Conservation (phyloP, 805 yeast species). For the Schwanniomyces occidentalis region DNA sequence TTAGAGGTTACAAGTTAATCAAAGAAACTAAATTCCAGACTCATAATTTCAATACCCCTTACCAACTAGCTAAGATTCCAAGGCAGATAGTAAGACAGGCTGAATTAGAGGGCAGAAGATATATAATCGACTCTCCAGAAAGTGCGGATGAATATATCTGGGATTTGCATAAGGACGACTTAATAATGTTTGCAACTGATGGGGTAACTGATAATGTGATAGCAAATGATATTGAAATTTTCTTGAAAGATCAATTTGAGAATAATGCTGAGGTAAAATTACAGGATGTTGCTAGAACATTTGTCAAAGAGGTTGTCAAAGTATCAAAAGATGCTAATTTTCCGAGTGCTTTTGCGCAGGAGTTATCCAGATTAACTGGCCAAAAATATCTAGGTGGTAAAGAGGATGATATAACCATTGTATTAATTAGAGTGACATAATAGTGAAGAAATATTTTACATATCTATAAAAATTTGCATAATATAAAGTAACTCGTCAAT, state of each 20-base stretch:
- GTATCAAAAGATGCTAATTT: constrained; percentile 71
- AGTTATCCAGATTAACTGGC: constrained; percentile 62
- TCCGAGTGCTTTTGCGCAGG: constrained; percentile 86
- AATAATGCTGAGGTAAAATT: constrained; percentile 33
- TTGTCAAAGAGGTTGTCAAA: constrained; percentile 66
- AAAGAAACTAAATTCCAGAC: constrained; percentile 75
- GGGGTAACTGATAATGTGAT: constrained; percentile 88
- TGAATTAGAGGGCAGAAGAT: constrained; percentile 54
- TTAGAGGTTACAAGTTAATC: constrained; percentile 62
- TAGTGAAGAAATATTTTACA: constrained; percentile 4
- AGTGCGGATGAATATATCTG: constrained; percentile 68
- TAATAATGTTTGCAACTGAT: constrained; percentile 86
- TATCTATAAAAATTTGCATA: constrained; percentile 3
- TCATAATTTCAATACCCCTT: constrained; percentile 89
- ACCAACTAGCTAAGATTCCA: constrained; percentile 85
- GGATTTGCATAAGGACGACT: constrained; percentile 68
- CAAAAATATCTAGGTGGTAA: constrained; percentile 85
- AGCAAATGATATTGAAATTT: constrained; percentile 68
- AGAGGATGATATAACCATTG: constrained; percentile 90
- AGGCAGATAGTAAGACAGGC: constrained; percentile 54
- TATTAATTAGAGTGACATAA: constrained; percentile 61
- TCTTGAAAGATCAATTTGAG: constrained; percentile 55
- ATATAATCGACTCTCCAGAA: constrained; percentile 68
- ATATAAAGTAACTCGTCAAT: constrained; percentile 3
- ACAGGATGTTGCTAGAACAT: constrained; percentile 47